Evolutionary conservation across 768 basidiomycete genomes (phyloP), one percentile per base, ranked within the genome.

Genomic region (Tylopilus cervinicoccineus): DNA sequence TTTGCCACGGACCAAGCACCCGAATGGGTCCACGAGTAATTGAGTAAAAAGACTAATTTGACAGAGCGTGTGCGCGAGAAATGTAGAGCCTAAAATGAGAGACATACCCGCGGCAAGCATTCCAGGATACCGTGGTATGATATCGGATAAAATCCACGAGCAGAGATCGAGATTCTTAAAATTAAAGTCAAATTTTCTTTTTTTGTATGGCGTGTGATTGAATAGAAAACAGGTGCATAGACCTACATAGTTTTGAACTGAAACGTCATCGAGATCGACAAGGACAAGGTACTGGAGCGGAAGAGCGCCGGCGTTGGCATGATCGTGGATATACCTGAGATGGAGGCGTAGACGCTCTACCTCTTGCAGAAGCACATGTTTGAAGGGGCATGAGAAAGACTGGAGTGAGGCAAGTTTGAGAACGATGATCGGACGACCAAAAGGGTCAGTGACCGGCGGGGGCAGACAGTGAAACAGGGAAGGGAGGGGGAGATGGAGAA

Each of bases 21-120:
- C 1, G 80, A 76, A 66, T 89, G 83, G 17, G 80, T 64, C 86
- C 86, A 88, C 1, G 84, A 82, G 58, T 83, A 83, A 65, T 88
- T 88, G 28, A 86, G 70, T 54, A 88, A 67, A 57, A 88, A 83
- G 7, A 81, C 87, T 85, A 57, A 19, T 38, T 12, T 5, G 31
- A 42, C 23, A 6, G 9, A 17, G 33, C 17, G 24, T n/a, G 16
- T 38, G 24, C 12, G 16, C 8, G 7, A 27, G 23, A 39, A 14
- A 47, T 14, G 24, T 28, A 46, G 19, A 20, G 32, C 31, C 6
- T 16, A 33, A 40, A 49, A 42, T 45, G 49, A 54, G 51, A 45
- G 41, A 55, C 47, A 53, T 38, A 83, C 86, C 83, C 63, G 83
- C 85, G 29, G 80, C 85, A 26, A 89, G 68, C 80, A 89, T 79